phyloP scores from a whole-genome alignment of 805 yeast genomes.

The Zygotorulaspora chibaensis region DNA sequence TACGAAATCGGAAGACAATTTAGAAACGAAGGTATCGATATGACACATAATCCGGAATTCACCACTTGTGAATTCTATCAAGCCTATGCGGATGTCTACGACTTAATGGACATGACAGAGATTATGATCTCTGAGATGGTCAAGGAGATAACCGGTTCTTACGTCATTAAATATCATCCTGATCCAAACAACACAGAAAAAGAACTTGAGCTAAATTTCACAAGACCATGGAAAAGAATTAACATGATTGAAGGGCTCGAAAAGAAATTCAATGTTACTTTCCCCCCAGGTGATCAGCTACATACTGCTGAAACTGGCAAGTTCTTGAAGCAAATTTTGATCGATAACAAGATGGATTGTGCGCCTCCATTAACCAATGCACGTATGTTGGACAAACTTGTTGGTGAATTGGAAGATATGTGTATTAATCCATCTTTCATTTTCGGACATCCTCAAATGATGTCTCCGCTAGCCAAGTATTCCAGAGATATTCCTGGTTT shows the following conservation, averaged over 20 bases:
- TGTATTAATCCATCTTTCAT: constrained; percentile 96
- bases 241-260: constrained; percentile 96
- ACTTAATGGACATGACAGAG: constrained; percentile 90
- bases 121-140: constrained; percentile 94
- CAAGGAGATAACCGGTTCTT: constrained; percentile 87
- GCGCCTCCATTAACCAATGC: constrained; percentile 92
- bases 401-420: constrained; percentile 92
- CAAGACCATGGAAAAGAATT: constrained; percentile 98
- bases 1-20: constrained; percentile 98
- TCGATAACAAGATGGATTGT: constrained; percentile 80
- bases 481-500: constrained; percentile 88
- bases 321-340: constrained; percentile 76
- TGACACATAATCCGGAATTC: constrained; percentile 98
- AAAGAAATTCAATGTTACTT: constrained; percentile 75
- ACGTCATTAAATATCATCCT: constrained; percentile 84
- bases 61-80: constrained; percentile 98
- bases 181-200: constrained; percentile 90
- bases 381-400: constrained; percentile 96
- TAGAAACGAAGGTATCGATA: constrained; percentile 97
- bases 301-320: constrained; percentile 92
- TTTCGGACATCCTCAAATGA: constrained; percentile 99
- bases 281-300: constrained; percentile 93
- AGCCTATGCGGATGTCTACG: constrained; percentile 96
- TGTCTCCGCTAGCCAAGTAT: constrained; percentile 98
- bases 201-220: constrained; percentile 73